Evolutionary conservation across 768 basidiomycete species (phyloP), one percentile per base, ranked within the genome.

Genomic region (Glaciozyma antarctica): DNA sequence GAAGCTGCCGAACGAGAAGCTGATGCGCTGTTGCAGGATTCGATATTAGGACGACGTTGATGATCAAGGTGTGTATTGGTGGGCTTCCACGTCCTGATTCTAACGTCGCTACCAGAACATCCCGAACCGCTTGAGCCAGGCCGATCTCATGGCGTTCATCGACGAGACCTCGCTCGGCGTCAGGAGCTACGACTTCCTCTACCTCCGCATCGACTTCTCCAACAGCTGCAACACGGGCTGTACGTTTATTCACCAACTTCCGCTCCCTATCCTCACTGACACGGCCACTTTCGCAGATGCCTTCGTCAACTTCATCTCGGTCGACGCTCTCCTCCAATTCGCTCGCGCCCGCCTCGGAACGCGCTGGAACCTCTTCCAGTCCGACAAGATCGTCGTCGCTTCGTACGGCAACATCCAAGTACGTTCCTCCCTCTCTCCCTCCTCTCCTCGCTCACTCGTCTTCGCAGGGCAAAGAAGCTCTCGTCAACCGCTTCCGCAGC

Each of bases 311-410:
- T 93, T 71, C 57, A 89, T 90, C 67, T 79, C 80, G 4, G 86
- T 90, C 38, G 78, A 85, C 66, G 88, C 90, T 71, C 81, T 93
- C 58, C 77, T 91, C 69, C 77, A 74, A 44, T 93, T 93, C 75
- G 87, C 88, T 9, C 84, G 82, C 75, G 79, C 80, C 60, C 83
- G 83, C 66, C 79, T 92, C 49, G 88, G 88, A 10, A 83, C 86
- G 67, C 88, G 87, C 77, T 93, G 90, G 90, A 91, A 93, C 74
- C 85, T 89, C 85, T 91, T 88, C 75, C 87, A 87, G 13, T 90
- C 88, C 66, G 88, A 92, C 76, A 93, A 93, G 73, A 85, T 91
- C 72, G 89, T 91, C 86, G 57, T 54, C 30, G 57, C 43, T 5
- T 28, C 86, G 70, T 93, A 91, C 74, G 91, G 90, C 5, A 91